phyloP scores from a whole-genome alignment of 1,284 basidiomycete genomes.

The Ustanciosporium gigantosporum region DNA sequence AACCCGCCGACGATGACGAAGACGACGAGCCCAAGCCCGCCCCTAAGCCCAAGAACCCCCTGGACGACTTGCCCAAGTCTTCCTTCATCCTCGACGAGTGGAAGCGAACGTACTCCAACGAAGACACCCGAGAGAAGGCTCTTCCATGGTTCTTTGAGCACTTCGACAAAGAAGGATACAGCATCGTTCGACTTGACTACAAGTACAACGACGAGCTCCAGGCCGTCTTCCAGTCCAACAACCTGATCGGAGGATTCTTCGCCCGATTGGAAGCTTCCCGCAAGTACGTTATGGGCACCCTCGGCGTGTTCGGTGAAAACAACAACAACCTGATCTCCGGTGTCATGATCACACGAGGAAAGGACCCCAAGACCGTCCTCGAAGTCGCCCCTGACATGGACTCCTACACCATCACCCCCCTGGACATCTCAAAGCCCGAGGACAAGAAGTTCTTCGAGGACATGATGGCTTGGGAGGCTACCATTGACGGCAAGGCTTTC shows the following conservation, averaged over 20 bases:
- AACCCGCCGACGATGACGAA: constrained; percentile 72
- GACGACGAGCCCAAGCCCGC: constrained; percentile 65
- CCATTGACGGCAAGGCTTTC: constrained; percentile 46
- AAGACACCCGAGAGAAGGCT: constrained; percentile 70
- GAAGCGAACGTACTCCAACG: constrained; percentile 97
- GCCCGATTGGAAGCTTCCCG: constrained; percentile 70
- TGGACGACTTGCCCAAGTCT: constrained; percentile 88
- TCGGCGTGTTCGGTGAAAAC: constrained; percentile 82
- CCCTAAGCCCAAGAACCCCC: constrained; percentile 87
- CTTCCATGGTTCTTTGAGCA: constrained; percentile 64
- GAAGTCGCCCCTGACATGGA: constrained; percentile 83
- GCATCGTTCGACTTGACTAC: constrained; percentile 89
- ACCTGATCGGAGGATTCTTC: constrained; percentile 87
- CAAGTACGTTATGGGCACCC: constrained; percentile 78
- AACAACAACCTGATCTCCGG: constrained; percentile 70
- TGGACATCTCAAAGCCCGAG: constrained; percentile 55
- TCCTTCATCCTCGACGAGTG: constrained; percentile 94
- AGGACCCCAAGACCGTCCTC: constrained; percentile 61
- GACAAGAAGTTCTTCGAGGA: constrained; percentile 62
- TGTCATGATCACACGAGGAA: constrained; percentile 78
- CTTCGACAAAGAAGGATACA: constrained; percentile 87
- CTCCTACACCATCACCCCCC: constrained; percentile 77
- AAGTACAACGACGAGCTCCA: constrained; percentile 96
- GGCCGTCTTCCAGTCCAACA: constrained; percentile 65
- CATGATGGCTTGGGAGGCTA: constrained; percentile 59